phyloP scores from a whole-genome alignment of 192 early-diverging fungal species.

The Entomortierella parvispora region DNA sequence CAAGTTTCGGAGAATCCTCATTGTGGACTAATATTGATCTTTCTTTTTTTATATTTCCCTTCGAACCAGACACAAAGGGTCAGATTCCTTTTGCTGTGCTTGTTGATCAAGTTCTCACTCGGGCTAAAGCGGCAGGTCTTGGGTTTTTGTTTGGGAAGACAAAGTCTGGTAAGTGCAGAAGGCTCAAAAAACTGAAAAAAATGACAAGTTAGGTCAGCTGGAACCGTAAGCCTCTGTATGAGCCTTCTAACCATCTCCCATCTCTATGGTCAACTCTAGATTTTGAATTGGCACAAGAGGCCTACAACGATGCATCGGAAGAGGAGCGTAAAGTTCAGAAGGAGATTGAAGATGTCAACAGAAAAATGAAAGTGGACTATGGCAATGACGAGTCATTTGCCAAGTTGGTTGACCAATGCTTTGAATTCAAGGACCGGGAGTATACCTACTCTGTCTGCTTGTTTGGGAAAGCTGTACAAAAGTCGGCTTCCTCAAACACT shows the following conservation, averaged over 20 bases:
- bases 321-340: conserved; percentile 44
- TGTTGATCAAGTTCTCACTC: not conserved
- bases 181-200: not conserved
- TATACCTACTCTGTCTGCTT: conserved; percentile 77
- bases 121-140: conserved; percentile 13
- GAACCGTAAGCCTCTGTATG: too few species aligned
- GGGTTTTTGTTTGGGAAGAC: conserved; percentile 17
- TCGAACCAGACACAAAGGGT: not conserved
- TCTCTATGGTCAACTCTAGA: too few species aligned
- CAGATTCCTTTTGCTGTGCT: not conserved
- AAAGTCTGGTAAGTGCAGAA: conserved; percentile 13
- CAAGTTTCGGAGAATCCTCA: not conserved
- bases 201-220: not conserved
- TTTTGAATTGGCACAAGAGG: conserved; percentile 35
- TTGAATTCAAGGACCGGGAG: conserved; percentile 73
- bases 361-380: conserved; percentile 72
- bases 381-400: conserved; percentile 79
- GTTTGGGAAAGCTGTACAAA: conserved; percentile 83
- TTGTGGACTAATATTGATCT: not conserved
- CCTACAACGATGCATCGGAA: conserved; percentile 33
- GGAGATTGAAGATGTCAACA: conserved; percentile 58
- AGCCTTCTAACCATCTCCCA: too few species aligned
- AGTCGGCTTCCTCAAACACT: conserved; percentile 70
- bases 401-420: conserved; percentile 75
- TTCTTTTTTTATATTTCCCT: too few species aligned